Evolutionary conservation across 2,329 filamentous ascomycete genomes (phyloP).

Genomic region (Septoria petroselini): DNA sequence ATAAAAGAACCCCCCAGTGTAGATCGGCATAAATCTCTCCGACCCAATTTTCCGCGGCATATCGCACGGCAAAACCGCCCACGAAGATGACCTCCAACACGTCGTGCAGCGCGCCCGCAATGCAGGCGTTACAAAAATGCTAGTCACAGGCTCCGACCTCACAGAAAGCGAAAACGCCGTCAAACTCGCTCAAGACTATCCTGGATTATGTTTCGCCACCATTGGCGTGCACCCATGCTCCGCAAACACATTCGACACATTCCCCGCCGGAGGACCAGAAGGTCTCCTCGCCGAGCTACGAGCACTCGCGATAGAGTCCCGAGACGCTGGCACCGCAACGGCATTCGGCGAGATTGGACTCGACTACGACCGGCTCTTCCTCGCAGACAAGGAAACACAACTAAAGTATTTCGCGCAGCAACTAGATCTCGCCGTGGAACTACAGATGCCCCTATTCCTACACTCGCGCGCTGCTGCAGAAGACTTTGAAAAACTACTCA

Average conservation of each 20-base stretch:
- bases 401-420: slow-evolving; percentile 81
- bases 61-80: slow-evolving; percentile 75
- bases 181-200: slow-evolving; percentile 67
- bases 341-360: slow-evolving; percentile 95
- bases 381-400: slow-evolving; percentile 75
- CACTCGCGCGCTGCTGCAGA: slow-evolving; percentile 83
- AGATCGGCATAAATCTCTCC: slow-evolving; percentile 92
- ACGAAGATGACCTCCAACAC: slow-evolving; percentile 69
- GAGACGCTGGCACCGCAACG: slow-evolving; percentile 58
- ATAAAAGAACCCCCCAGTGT: slow-evolving; percentile 18
- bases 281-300: slow-evolving; percentile 58
- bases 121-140: slow-evolving; percentile 81
- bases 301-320: slow-evolving; percentile 60
- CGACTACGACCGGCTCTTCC: slow-evolving; percentile 88
- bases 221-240: slow-evolving; percentile 93
- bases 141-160: slow-evolving; percentile 89
- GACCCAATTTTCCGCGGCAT: slow-evolving; percentile 84
- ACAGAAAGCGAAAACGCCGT: slow-evolving; percentile 72
- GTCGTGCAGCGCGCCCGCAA: slow-evolving; percentile 75
- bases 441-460: slow-evolving; percentile 83
- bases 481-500: slow-evolving; percentile 76
- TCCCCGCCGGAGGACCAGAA: slow-evolving; percentile 59
- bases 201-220: slow-evolving; percentile 80
- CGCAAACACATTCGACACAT: slow-evolving; percentile 70
- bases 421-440: slow-evolving; percentile 69